Evolutionary conservation across 306 rosid species (phyloP), one percentile per base, ranked within the genome.

Genomic region (Geum urbanum): DNA sequence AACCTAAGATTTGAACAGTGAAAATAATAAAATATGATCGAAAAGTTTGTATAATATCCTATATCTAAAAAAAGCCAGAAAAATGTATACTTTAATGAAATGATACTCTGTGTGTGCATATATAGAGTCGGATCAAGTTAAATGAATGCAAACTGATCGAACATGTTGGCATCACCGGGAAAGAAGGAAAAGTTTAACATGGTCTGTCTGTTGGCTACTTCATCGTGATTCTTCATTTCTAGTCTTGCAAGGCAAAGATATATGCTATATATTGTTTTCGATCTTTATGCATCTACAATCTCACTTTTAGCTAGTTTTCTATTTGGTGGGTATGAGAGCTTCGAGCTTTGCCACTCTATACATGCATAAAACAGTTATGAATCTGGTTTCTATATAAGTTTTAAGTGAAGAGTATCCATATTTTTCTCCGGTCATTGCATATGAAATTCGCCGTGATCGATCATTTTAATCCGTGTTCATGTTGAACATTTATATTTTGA

Each of bases 211-310:
- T 7, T 27, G 32, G 32, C 32, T 32, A 32, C 37, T 32, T 66
- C 71, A 24, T 37, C 49, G 56, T 43, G 54, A 55, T 50, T 66
- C 73, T 77, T 77, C 73, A 58, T 72, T 72, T 72, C 64, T 77
- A 72, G 74, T 66, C 77, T 77, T 77, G 50, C 69, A 72, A 72
- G 81, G 73, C 62, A 58, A 44, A 64, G n/a, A 39, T 57, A 67
- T 20, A 15, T 15, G 16, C 13, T 19, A 18, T 32, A 32, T 32
- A 32, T 9, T 40, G 16, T 8, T 55, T 58, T 19, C 15, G 37
- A 32, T 32, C 37, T 32, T 48, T 18, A 47, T 53, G 35, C 20
- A 27, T 7, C 8, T 49, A 48, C 18, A 19, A 27, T 44, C 14
- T 41, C 65, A 59, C 22, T 51, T 58, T 53, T 48, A 10, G 40